These are phyloP conservation scores for Saccharomyces hybrid DNA, from an alignment of 1,139 yeast genomes.

Conservation along the genomic window DNA sequence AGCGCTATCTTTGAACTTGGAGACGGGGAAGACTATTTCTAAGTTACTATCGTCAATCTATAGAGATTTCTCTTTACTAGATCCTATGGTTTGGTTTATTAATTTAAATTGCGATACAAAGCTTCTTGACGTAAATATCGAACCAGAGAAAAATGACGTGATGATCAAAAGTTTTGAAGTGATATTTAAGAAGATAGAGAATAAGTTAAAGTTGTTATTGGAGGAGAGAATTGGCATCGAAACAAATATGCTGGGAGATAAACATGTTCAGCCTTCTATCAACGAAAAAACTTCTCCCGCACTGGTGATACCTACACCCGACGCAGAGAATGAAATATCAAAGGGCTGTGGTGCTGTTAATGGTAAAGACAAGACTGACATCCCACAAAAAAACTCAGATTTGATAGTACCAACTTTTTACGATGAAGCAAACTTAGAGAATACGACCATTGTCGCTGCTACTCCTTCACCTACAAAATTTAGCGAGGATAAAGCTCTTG, in stretches of 20 bases:
- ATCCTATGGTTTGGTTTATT: conserved; percentile 33
- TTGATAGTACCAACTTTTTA: neutral
- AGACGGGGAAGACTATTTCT: conserved; percentile 28
- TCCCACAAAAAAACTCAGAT: neutral
- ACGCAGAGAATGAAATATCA: neutral
- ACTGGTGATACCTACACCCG: neutral
- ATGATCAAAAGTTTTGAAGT: conserved; percentile 24
- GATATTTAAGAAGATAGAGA: conserved; percentile 10
- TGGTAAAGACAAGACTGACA: neutral
- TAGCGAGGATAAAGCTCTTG: neutral
- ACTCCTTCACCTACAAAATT: neutral
- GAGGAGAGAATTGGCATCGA: conserved; percentile 1
- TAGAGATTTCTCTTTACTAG: conserved; percentile 14
- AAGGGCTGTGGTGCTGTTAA: neutral
- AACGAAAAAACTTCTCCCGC: conserved; percentile 1
- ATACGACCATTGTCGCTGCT: neutral
- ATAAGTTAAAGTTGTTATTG: neutral
- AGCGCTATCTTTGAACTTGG: conserved; percentile 25
- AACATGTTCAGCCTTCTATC: neutral
- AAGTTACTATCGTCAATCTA: conserved; percentile 24
- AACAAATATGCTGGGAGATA: neutral
- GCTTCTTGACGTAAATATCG: conserved; percentile 37
- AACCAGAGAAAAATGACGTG: conserved; percentile 40
- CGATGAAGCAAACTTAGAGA: neutral
- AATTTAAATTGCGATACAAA: conserved; percentile 12